phyloP scores from a whole-genome alignment of 2,329 filamentous ascomycete species.

The Xylariaceae sp. region DNA sequence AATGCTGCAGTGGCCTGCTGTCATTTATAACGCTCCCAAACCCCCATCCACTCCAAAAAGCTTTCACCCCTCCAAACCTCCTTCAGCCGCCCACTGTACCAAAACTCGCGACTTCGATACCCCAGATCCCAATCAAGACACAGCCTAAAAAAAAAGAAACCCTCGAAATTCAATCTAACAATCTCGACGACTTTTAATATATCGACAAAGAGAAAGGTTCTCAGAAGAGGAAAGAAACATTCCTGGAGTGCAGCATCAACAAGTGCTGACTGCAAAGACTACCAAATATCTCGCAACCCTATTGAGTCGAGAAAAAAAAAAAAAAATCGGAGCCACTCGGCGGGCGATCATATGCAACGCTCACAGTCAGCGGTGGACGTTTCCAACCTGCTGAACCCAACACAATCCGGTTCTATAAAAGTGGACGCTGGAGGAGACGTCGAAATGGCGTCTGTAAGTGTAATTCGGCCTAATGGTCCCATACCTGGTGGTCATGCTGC shows the following conservation, averaged over 20 bases:
- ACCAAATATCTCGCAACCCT: no score
- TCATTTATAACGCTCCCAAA: slow-evolving; percentile 35
- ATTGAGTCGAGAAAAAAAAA: no score
- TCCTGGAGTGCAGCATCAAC: no score
- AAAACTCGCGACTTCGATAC: slow-evolving; percentile 9
- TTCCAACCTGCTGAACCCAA: slow-evolving; percentile 69
- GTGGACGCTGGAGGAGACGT: slow-evolving; percentile 34
- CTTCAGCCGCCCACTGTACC: slow-evolving; percentile 27
- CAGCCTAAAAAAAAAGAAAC: no score
- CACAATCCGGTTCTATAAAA: slow-evolving; percentile 33
- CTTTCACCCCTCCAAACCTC: slow-evolving; percentile 29
- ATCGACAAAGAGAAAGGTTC: no score
- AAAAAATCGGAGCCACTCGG: no score
- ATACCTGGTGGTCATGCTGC: slow-evolving; percentile 58
- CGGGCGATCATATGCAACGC: slow-evolving; percentile 68
- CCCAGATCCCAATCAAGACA: slow-evolving; percentile 11
- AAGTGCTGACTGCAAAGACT: no score
- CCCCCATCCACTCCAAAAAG: slow-evolving; percentile 31
- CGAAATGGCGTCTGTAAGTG: slow-evolving; percentile 53
- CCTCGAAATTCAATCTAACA: no score
- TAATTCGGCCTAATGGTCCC: slow-evolving; percentile 60
- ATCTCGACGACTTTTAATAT: no score
- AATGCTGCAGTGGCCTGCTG: no score
- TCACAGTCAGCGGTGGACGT: slow-evolving; percentile 71
- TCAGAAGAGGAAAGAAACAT: no score